phyloP scores from a whole-genome alignment of 805 yeast genomes.

The Wickerhamomyces subpelliculosus region DNA sequence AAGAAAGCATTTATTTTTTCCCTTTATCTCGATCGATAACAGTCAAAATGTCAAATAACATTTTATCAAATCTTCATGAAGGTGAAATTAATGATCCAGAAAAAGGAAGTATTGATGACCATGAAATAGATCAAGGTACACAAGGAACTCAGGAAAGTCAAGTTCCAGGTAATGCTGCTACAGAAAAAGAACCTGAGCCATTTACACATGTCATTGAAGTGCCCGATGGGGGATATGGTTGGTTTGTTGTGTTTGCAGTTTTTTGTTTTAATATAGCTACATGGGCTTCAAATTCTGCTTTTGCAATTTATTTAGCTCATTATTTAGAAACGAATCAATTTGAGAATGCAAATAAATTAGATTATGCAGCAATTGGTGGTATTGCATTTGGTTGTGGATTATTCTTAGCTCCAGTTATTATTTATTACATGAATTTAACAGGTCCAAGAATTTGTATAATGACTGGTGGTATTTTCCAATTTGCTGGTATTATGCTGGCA shows the following conservation, averaged over 20 bases:
- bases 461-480: slow-evolving; percentile 45
- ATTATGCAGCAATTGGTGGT: slow-evolving; percentile 66
- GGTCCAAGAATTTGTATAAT: slow-evolving; percentile 40
- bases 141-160: neutral
- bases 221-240: slow-evolving; percentile 22
- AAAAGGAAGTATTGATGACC: neutral
- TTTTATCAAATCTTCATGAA: no score
- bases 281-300: slow-evolving; percentile 27
- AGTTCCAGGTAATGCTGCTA: no score
- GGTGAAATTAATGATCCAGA: neutral
- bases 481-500: slow-evolving; percentile 52
- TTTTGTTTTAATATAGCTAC: slow-evolving; percentile 20
- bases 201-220: neutral
- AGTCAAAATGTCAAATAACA: no score
- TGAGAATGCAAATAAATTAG: slow-evolving; percentile 46
- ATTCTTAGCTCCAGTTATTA: slow-evolving; percentile 48
- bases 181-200: neutral
- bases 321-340: slow-evolving; percentile 45
- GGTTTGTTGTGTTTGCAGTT: slow-evolving; percentile 18
- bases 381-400: slow-evolving; percentile 53
- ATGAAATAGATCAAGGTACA: neutral
- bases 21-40: no score
- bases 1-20: no score
- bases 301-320: slow-evolving; percentile 54
- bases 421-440: slow-evolving; percentile 36